Conservation (phyloP, 2,329 filamentous ascomycete genomes). For the Nigrospora sphaerica region DNA sequence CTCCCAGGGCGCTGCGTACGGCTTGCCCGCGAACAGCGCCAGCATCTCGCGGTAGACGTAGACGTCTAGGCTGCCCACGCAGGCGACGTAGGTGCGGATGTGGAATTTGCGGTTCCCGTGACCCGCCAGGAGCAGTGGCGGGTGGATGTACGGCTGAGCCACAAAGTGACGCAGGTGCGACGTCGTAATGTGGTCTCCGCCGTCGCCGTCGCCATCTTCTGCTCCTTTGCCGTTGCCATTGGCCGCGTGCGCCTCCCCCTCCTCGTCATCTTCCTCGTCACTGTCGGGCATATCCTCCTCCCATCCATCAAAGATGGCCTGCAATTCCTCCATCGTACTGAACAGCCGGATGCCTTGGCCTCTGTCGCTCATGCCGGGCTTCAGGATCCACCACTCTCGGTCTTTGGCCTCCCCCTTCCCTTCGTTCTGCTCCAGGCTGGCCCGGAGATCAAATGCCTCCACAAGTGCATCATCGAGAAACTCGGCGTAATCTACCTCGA, state of each 20-base stretch:
- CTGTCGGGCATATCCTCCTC: slow-evolving; percentile 62
- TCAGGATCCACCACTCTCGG: slow-evolving; percentile 93
- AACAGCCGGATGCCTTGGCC: slow-evolving; percentile 92
- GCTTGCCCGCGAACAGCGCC: slow-evolving; percentile 75
- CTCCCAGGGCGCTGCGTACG: slow-evolving; percentile 60
- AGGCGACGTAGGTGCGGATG: slow-evolving; percentile 84
- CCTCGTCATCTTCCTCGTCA: slow-evolving; percentile 52
- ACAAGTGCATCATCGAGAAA: slow-evolving; percentile 90
- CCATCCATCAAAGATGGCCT: slow-evolving; percentile 85
- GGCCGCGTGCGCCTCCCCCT: slow-evolving; percentile 19
- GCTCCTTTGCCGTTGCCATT: slow-evolving; percentile 9
- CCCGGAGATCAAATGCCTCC: slow-evolving; percentile 80
- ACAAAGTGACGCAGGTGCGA: slow-evolving; percentile 94
- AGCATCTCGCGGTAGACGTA: slow-evolving; percentile 90
- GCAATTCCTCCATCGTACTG: slow-evolving; percentile 75
- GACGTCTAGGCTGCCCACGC: slow-evolving; percentile 68
- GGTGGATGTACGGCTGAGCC: slow-evolving; percentile 89
- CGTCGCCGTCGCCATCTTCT: slow-evolving; percentile 20
- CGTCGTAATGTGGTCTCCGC: slow-evolving; percentile 60
- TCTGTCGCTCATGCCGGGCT: slow-evolving; percentile 94
- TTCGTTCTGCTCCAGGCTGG: slow-evolving; percentile 67
- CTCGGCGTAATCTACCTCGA: slow-evolving; percentile 94
- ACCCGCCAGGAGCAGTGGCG: slow-evolving; percentile 65
- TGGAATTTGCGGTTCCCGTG: slow-evolving; percentile 80
- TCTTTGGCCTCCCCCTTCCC: slow-evolving; percentile 21